Base-by-base conservation (phyloP, 306 rosid species). In the Lagenaria siceraria region DNA sequence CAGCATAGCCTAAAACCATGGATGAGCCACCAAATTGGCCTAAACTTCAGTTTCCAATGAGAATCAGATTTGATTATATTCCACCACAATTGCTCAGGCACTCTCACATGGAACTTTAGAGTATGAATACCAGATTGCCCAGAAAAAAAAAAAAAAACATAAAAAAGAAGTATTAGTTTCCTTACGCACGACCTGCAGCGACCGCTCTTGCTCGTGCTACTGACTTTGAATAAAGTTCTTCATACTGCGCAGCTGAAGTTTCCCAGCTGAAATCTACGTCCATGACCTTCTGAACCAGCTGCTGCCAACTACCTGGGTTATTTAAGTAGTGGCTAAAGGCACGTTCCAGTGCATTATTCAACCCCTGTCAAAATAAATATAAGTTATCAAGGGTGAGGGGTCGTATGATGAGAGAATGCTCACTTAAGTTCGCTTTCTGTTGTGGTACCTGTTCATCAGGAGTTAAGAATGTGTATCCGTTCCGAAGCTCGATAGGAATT, bases 241-340 rank as follows among this genome's bases (percentile, higher is more conserved):
- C 99, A n/a, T 95, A 95, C 78, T 87, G 96, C 10, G 91, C 77
- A 8, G 99, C 88, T 19, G 99, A 90, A 70, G 92, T 76, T 17
- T 89, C 97, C 99, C 99, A 95, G 83, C 99, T 92, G 83, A 92
- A 92, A 84, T 95, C 99, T 74, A 88, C 79, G 61, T 63, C 84
- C 97, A 95, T 95, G 81, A 76, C 97, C 80, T 87, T 92, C 81
- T 85, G 89, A 80, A 95, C 96, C 74, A 95, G 96, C 85, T 85
- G 87, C 79, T 78, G 82, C 99, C 99, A 95, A 33, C 81, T 51
- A 48, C 83, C 80, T 17, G 91, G 97, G 72, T 90, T 77, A 12
- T 77, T 86, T 69, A 0, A 74, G 83, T 82, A 88, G 87, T 80
- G 88, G 58, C 80, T 63, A 69, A 92, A 78, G 49, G 99, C 92